Percentiles rank a stretch among this genome's conserved stretches.
These are phyloP conservation scores for Naegleria gruberi DNA, from an alignment of 208 protist genomes.

Conservation along the genomic window DNA sequence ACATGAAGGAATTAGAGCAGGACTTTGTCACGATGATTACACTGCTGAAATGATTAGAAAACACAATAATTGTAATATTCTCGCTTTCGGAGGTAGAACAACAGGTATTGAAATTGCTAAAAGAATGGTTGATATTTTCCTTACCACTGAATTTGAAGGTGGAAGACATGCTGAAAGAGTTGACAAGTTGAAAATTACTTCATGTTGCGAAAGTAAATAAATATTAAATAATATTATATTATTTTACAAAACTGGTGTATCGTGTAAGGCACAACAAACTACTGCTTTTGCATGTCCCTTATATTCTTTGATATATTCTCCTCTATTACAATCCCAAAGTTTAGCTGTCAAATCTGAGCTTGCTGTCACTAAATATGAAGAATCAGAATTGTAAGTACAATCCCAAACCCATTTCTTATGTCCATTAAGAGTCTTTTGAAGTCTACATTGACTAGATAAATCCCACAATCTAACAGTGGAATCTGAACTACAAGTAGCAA, in stretches of 20 bases:
- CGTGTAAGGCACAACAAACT: constrained; percentile 49
- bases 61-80: constrained; percentile 84
- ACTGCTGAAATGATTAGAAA: constrained; percentile 63
- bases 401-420: constrained; percentile 79
- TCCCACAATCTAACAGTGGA: constrained; percentile 65
- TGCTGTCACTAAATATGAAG: constrained; percentile 65
- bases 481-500: constrained; percentile 67
- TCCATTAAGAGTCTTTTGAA: constrained; percentile 38
- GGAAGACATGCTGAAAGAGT: constrained; percentile 60
- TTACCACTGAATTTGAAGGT: constrained; percentile 65
- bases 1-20: constrained; percentile 71
- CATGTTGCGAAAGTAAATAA: constrained; percentile 22
- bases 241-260: constrained; percentile 13
- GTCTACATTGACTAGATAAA: constrained; percentile 38
- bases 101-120: constrained; percentile 65
- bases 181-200: constrained; percentile 39
- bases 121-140: constrained; percentile 70
- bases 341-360: constrained; percentile 59
- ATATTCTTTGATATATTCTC: constrained; percentile 57
- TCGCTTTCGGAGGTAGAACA: constrained; percentile 71
- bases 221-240: too few relatives aligned
- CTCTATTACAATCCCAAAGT: constrained; percentile 64
- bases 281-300: constrained; percentile 67
- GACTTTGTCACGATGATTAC: constrained; percentile 79
- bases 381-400: constrained; percentile 66